phyloP scores from a whole-genome alignment of 2,329 filamentous ascomycete genomes.

The Microdochium bolleyi region DNA sequence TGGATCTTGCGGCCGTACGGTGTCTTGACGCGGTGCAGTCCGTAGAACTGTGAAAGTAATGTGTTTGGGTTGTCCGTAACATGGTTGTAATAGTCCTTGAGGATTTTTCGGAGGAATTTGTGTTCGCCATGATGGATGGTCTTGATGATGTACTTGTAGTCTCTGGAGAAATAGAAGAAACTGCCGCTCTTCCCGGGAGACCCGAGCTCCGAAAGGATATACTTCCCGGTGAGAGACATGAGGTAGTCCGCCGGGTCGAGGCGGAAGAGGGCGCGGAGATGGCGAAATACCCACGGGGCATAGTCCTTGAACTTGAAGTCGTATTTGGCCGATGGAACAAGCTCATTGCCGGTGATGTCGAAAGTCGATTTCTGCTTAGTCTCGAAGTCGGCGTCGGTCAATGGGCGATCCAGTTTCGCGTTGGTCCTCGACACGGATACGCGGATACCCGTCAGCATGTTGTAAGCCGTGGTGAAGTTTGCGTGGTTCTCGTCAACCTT shows the following conservation, averaged over 20 bases:
- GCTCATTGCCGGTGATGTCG: constrained; percentile 94
- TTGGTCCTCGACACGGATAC: constrained; percentile 95
- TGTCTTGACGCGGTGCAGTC: constrained; percentile 94
- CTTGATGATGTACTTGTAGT: constrained; percentile 99
- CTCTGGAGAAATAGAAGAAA: constrained; percentile 98
- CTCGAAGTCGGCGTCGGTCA: constrained; percentile 88
- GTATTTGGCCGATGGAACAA: constrained; percentile 97
- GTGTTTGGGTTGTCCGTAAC: constrained; percentile 93
- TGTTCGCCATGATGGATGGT: constrained; percentile 96
- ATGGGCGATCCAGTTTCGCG: constrained; percentile 84
- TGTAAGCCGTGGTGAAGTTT: constrained; percentile 97
- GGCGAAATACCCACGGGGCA: constrained; percentile 98
- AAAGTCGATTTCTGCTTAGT: constrained; percentile 97
- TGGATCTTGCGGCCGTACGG: constrained; percentile 97
- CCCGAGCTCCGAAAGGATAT: constrained; percentile 93
- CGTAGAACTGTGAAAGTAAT: constrained; percentile 94
- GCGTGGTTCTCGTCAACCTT: constrained; percentile 97
- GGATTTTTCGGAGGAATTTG: constrained; percentile 74
- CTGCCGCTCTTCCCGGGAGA: constrained; percentile 97
- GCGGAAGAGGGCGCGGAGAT: constrained; percentile 77
- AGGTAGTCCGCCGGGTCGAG: constrained; percentile 96
- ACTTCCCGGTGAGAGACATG: constrained; percentile 96
- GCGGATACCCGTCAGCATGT: constrained; percentile 98
- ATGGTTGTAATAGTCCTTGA: constrained; percentile 90
- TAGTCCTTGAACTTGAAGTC: constrained; percentile 99